Percentiles rank a stretch among this genome's conserved stretches.
phyloP scores from a whole-genome alignment of 805 yeast genomes.

The Metschnikowia lachancei region DNA sequence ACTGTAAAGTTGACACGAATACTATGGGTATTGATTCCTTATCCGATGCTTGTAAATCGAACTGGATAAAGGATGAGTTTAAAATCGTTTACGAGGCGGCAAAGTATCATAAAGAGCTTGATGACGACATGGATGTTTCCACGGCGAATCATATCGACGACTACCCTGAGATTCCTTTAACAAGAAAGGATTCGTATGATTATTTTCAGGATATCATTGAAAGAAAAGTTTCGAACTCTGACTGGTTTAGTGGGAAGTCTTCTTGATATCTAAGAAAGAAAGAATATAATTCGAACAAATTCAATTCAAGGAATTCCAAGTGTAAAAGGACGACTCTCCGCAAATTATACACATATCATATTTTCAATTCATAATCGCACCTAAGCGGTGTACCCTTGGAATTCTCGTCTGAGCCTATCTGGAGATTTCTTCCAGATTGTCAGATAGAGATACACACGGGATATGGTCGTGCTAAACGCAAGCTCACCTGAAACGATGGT shows the following conservation, averaged over 20 bases:
- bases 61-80: constrained; percentile 35
- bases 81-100: constrained; percentile 26
- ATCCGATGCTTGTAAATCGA: constrained; percentile 14
- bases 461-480: too few species aligned
- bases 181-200: constrained; percentile 34
- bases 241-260: constrained; percentile 11
- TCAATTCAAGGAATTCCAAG: too few species aligned
- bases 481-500: too few species aligned
- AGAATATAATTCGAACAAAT: not conserved
- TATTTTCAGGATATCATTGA: constrained; percentile 16
- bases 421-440: too few species aligned
- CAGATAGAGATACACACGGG: too few species aligned
- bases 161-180: constrained; percentile 36
- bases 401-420: too few species aligned
- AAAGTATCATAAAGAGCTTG: constrained; percentile 24
- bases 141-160: constrained; percentile 24
- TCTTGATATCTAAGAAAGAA: not conserved
- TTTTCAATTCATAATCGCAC: too few species aligned
- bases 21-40: constrained; percentile 37
- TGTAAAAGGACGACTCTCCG: too few species aligned
- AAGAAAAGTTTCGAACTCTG: constrained; percentile 3
- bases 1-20: constrained; percentile 28
- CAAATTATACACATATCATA: too few species aligned
- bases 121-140: constrained; percentile 25
- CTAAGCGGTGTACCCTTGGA: too few species aligned